Percentiles rank a stretch among this genome's conserved stretches.
Conservation (phyloP, 2,329 filamentous ascomycete genomes). For the Sphaerulina populicola region DNA sequence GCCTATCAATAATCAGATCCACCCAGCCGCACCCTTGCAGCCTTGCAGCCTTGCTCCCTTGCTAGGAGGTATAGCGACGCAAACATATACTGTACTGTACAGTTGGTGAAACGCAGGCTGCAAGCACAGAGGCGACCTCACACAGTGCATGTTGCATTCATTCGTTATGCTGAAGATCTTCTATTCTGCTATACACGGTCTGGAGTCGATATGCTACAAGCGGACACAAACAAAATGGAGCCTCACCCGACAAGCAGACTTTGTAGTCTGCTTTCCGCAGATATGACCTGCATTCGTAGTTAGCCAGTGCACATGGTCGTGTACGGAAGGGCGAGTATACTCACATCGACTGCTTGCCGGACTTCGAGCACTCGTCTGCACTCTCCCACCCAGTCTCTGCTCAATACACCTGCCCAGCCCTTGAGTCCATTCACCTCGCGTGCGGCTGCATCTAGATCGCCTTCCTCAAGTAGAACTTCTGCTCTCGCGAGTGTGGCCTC, state of each 20-base stretch:
- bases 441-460: slow-evolving; percentile 81
- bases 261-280: slow-evolving; percentile 80
- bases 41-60: too few species aligned
- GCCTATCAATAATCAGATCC: neutral
- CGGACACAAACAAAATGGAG: neutral
- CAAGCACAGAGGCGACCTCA: neutral
- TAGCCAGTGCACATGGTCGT: neutral
- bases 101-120: neutral
- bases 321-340: slow-evolving; percentile 32
- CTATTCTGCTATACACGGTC: neutral
- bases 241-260: slow-evolving; percentile 71
- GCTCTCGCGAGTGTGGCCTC: slow-evolving; percentile 87
- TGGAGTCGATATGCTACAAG: neutral
- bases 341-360: slow-evolving; percentile 88
- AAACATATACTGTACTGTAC: too few species aligned
- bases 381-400: slow-evolving; percentile 87
- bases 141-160: neutral
- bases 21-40: neutral
- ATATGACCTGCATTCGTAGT: slow-evolving; percentile 57
- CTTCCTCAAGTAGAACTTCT: slow-evolving; percentile 84
- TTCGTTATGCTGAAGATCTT: neutral
- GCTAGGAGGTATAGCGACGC: too few species aligned
- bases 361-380: slow-evolving; percentile 89
- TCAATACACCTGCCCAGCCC: slow-evolving; percentile 93
- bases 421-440: slow-evolving; percentile 88